Conservation (phyloP, 1,139 yeast species). For the Blastobotrys elegans region DNA sequence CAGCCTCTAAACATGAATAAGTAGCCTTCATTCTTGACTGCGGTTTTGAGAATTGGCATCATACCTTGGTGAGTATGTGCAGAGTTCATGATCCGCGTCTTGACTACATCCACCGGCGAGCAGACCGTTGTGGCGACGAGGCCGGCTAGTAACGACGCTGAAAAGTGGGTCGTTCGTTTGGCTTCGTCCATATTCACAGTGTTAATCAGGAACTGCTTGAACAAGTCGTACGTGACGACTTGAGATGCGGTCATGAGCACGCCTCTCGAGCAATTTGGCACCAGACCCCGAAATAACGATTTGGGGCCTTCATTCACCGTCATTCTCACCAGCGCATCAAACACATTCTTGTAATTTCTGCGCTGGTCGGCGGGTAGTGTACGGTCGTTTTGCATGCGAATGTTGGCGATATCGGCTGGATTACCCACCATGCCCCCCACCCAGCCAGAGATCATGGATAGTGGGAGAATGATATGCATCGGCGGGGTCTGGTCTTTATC, state of each 20-base stretch:
- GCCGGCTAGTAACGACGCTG: conserved; percentile 75
- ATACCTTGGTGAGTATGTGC: conserved; percentile 47
- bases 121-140: conserved; percentile 86
- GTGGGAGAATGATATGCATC: conserved; percentile 53
- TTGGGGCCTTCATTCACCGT: conserved; percentile 53
- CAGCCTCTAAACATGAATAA: conserved; percentile 86
- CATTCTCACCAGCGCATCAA: conserved; percentile 67
- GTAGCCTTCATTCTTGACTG: conserved; percentile 65
- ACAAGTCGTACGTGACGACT: conserved; percentile 80
- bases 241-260: conserved; percentile 88
- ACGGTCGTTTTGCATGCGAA: conserved; percentile 87
- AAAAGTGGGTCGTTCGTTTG: conserved; percentile 66
- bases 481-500: conserved; percentile 36
- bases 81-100: conserved; percentile 77
- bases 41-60: conserved; percentile 45
- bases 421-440: conserved; percentile 82
- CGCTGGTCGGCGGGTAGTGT: conserved; percentile 59
- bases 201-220: conserved; percentile 57
- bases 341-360: conserved; percentile 71
- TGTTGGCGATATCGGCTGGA: conserved; percentile 83
- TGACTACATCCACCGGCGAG: conserved; percentile 88
- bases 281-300: conserved; percentile 68
- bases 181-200: conserved; percentile 50
- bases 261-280: conserved; percentile 76
- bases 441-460: conserved; percentile 81